These are phyloP conservation scores for Diphasiastrum complanatum DNA, from an alignment of 83 land plant genomes.

Conservation along the genomic window DNA sequence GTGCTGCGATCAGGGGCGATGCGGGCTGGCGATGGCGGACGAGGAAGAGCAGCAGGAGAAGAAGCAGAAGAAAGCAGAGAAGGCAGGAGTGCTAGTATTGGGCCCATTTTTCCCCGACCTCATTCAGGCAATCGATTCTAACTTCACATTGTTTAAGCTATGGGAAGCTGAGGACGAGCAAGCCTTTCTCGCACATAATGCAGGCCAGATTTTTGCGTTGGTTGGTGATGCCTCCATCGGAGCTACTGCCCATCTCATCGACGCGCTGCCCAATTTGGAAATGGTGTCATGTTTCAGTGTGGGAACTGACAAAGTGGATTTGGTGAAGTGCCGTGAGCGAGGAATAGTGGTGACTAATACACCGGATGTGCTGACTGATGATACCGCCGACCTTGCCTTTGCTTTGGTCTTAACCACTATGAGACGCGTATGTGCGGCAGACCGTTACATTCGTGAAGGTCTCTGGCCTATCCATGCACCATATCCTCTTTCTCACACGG, in stretches of 20 bases:
- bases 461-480: too few species aligned
- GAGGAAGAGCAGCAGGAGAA: too few species aligned
- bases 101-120: slow-evolving; percentile 47
- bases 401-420: slow-evolving; percentile 48
- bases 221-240: slow-evolving; percentile 49
- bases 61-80: too few species aligned
- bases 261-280: slow-evolving; percentile 62
- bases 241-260: slow-evolving; percentile 45
- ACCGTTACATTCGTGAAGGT: slow-evolving; percentile 65
- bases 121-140: slow-evolving; percentile 39
- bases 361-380: slow-evolving; percentile 80
- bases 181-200: slow-evolving; percentile 24
- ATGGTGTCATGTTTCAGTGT: slow-evolving; percentile 67
- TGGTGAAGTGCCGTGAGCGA: slow-evolving; percentile 53
- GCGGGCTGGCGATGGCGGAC: too few species aligned
- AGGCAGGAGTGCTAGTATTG: slow-evolving; percentile 43
- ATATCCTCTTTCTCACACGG: too few species aligned
- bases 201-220: slow-evolving; percentile 46
- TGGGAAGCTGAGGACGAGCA: slow-evolving; percentile 19
- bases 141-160: slow-evolving; percentile 38
- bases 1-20: too few species aligned
- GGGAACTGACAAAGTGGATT: slow-evolving; percentile 72
- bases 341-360: slow-evolving; percentile 78
- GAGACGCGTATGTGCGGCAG: slow-evolving; percentile 50
- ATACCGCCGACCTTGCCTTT: slow-evolving; percentile 72